Conservation (phyloP, 495 filamentous ascomycete species). For the Aspergillus panamensis region DNA sequence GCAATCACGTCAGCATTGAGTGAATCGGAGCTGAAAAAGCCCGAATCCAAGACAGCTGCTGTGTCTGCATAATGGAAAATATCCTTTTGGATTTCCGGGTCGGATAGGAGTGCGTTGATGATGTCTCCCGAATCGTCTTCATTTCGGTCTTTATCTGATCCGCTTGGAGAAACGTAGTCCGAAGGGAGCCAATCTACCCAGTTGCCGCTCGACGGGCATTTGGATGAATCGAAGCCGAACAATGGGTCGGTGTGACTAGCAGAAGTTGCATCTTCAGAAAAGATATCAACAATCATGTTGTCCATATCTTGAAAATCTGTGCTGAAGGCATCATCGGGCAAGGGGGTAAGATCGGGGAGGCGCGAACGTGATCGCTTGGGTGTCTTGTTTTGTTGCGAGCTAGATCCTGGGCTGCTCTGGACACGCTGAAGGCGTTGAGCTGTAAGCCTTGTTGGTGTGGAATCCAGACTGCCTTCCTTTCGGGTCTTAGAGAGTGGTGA, state of each 20-base stretch:
- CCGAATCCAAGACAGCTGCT: constrained; percentile 33
- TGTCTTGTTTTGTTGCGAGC: constrained; percentile 25
- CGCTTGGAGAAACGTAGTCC: constrained; percentile 35
- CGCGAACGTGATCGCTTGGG: constrained; percentile 26
- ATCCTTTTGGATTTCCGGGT: constrained; percentile 33
- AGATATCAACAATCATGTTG: constrained; percentile 43
- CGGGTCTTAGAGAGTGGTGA: constrained; percentile 34
- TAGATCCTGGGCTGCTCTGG: constrained; percentile 24
- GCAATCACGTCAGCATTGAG: constrained; percentile 27
- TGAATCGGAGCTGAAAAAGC: constrained; percentile 42
- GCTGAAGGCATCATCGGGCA: constrained; percentile 25
- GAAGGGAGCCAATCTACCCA: constrained; percentile 43
- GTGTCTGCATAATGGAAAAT: constrained; percentile 31
- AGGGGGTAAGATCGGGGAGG: constrained; percentile 18
- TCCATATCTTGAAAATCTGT: constrained; percentile 34
- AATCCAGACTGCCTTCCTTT: constrained; percentile 23
- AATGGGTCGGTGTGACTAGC: constrained; percentile 24
- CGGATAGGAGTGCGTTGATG: constrained; percentile 41
- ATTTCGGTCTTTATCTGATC: constrained; percentile 26
- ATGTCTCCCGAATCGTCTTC: constrained; percentile 34
- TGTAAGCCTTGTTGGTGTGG: constrained; percentile 34
- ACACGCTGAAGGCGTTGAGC: constrained; percentile 39
- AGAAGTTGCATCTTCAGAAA: constrained; percentile 28
- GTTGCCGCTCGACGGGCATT: constrained; percentile 23
- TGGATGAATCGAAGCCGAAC: constrained; percentile 26